Percentiles rank a stretch among this genome's conserved stretches.
Evolutionary conservation across 2,329 filamentous ascomycete genomes (phyloP).

Genomic region (Diaporthe sp.): DNA sequence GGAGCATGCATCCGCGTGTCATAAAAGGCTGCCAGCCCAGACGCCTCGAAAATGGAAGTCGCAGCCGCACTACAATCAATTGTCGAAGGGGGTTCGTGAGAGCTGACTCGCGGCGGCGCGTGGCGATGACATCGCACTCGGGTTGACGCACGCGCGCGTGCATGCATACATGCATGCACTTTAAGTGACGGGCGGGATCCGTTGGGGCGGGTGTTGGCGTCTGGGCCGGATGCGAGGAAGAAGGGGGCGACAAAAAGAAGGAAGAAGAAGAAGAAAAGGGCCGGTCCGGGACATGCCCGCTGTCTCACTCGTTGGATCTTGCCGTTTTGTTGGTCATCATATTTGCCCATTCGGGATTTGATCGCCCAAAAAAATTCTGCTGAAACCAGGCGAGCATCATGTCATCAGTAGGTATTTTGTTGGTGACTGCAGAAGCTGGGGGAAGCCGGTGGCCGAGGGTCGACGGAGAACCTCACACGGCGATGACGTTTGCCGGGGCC

Average conservation of each 20-base stretch:
- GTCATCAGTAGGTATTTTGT: neutral
- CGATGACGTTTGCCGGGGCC: slow-evolving; percentile 24
- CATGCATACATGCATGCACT: neutral
- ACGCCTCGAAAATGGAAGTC: neutral
- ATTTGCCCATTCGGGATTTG: neutral
- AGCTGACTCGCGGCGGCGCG: slow-evolving; percentile 20
- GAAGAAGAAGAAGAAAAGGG: neutral
- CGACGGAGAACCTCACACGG: neutral
- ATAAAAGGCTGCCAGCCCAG: too few relatives aligned
- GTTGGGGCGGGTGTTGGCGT: neutral
- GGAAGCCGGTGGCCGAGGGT: neutral
- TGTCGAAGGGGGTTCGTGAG: neutral
- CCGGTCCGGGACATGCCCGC: slow-evolving; percentile 2
- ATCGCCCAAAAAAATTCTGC: slow-evolving; percentile 2
- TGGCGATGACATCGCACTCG: slow-evolving; percentile 5
- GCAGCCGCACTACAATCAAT: neutral
- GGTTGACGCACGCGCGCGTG: slow-evolving; percentile 3
- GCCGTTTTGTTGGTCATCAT: neutral
- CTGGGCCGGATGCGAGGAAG: neutral
- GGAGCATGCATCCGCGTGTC: neutral
- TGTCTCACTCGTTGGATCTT: neutral
- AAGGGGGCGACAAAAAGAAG: neutral
- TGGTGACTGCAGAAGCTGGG: neutral
- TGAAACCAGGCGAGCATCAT: slow-evolving; percentile 20
- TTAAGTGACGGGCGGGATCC: slow-evolving; percentile 9